These are phyloP conservation scores for Gloeophyllum trabeum DNA, from an alignment of 768 basidiomycete genomes.

Conservation along the genomic window DNA sequence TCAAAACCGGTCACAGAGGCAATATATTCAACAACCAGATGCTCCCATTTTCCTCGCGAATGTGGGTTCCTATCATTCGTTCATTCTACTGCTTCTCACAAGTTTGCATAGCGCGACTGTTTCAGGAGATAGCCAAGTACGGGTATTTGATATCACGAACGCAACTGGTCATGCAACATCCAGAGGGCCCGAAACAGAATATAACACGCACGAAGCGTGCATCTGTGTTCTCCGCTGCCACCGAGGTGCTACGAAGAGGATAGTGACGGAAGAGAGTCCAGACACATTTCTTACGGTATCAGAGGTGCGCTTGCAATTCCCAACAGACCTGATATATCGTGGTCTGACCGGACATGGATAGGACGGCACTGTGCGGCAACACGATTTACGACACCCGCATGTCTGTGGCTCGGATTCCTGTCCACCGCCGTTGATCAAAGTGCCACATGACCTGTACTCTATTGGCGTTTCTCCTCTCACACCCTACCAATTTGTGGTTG, in stretches of 20 bases:
- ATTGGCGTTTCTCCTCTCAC: conserved; percentile 68
- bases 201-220: conserved; percentile 34
- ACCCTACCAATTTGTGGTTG: conserved; percentile 79
- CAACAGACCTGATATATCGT: too few species aligned
- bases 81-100: not conserved
- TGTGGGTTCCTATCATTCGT: conserved; percentile 32
- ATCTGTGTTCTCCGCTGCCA: conserved; percentile 62
- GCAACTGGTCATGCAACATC: conserved; percentile 20
- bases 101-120: conserved; percentile 45
- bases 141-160: conserved; percentile 61
- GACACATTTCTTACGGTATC: conserved; percentile 68
- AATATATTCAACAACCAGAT: conserved; percentile 84
- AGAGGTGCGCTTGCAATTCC: too few species aligned
- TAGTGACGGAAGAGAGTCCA: conserved; percentile 71
- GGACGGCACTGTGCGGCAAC: conserved; percentile 84
- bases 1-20: conserved; percentile 66
- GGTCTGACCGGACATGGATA: too few species aligned
- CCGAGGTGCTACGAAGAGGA: conserved; percentile 58
- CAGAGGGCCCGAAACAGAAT: conserved; percentile 31
- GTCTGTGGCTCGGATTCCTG: conserved; percentile 47
- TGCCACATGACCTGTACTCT: conserved; percentile 58
- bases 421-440: conserved; percentile 58
- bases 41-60: conserved; percentile 67
- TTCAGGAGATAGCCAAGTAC: conserved; percentile 66
- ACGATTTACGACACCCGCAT: conserved; percentile 68